Evolutionary conservation across 352 stramenopile species (phyloP), one percentile per base, ranked within the genome.

Genomic region (Globisporangium ultimum): DNA sequence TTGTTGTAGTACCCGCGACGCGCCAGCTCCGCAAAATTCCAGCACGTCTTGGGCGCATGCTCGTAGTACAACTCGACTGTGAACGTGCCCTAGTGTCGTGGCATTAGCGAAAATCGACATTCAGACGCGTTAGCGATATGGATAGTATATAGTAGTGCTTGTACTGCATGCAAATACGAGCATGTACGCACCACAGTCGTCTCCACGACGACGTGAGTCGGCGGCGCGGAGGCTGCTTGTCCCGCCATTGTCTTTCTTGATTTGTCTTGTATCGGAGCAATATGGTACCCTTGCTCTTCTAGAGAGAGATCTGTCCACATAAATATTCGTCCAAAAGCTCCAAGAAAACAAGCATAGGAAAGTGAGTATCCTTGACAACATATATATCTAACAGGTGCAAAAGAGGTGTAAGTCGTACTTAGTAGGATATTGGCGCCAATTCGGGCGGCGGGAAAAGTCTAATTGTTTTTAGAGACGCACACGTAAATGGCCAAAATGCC

Each of bases 1-100:
- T 95, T 97, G 78, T 98, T 93, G 74, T 98, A 98, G 75, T 98
- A 98, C 17, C 94, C 95, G 24, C 84, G 84, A 22, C 92, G 78
- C 51, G 92, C 87, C 50, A 98, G 79, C 65, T 97, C 87, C 8
- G 77, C 73, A 42, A 98, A 85, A 76, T 98, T 98, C 73, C 94
- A 89, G 76, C 95, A 98, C 24, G 88, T 95, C 50, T 84, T 81
- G 2, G 95, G 95, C 17, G 95, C 91, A 71, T 98, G 89, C 48
- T 97, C 78, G 57, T 79, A 89, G 80, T 98, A 98, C 28, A 98
- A 67, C 70, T 98, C 94, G 60, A 98, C 73, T 11, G 86, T 96
- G 61, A 98, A 97, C 15, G 79, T 75, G 22, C 92, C 92, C 86
- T 95, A 32, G 28, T 5, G 28, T 36, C 28, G 7, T 32, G 24